These are phyloP conservation scores for Colletotrichum australisinense DNA, from an alignment of 2,329 filamentous ascomycete genomes.

Conservation along the genomic window DNA sequence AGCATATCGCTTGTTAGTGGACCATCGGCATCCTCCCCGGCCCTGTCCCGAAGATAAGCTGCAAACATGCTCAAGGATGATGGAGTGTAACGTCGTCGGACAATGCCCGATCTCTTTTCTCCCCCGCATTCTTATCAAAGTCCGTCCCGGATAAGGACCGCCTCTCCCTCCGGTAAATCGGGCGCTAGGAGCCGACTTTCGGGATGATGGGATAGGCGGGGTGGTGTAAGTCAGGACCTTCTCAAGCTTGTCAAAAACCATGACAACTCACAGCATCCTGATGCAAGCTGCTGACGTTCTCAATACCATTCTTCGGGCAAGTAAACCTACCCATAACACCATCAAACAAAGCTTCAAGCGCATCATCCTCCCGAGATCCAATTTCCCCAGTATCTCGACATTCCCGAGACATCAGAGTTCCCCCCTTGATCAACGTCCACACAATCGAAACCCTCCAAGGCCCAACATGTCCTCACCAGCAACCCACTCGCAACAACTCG, in stretches of 20 bases:
- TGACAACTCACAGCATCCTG: neutral
- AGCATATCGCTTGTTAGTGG: constrained; percentile 5
- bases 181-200: neutral
- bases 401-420: neutral
- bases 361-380: neutral
- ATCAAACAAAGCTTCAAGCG: neutral
- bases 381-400: neutral
- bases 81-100: neutral
- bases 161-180: neutral
- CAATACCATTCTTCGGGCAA: neutral
- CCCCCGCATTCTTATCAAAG: constrained; percentile 15
- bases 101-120: neutral
- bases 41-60: constrained; percentile 18
- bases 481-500: neutral
- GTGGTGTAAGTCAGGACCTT: neutral
- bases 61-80: neutral
- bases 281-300: neutral
- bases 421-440: no score
- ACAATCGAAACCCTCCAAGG: neutral
- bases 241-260: neutral
- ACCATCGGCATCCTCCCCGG: constrained; percentile 16
- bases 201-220: neutral
- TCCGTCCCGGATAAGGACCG: neutral
- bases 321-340: neutral
- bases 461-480: constrained; percentile 1